Conservation (phyloP, 2,329 filamentous ascomycete species). For the Trichoderma hamatum region DNA sequence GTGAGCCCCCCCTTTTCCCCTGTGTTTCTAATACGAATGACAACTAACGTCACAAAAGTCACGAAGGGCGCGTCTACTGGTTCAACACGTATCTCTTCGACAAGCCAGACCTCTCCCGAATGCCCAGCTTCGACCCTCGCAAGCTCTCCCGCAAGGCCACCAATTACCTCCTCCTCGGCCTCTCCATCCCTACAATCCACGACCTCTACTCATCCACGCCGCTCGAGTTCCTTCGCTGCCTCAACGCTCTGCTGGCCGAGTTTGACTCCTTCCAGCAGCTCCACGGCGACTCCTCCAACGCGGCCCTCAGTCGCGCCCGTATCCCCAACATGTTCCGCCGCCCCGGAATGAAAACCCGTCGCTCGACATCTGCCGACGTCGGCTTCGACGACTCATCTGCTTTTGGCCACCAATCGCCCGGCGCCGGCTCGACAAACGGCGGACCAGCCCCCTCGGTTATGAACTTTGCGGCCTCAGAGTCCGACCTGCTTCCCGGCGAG, state of each 20-base stretch:
- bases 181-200: constrained; percentile 86
- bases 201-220: constrained; percentile 82
- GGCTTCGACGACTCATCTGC: constrained; percentile 36
- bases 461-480: constrained; percentile 61
- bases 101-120: constrained; percentile 73
- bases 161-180: constrained; percentile 88
- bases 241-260: constrained; percentile 84
- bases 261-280: constrained; percentile 93
- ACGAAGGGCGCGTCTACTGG: constrained; percentile 95
- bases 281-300: constrained; percentile 71
- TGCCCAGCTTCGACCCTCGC: constrained; percentile 82
- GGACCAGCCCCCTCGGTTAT: constrained; percentile 49
- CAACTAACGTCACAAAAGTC: constrained; percentile 53
- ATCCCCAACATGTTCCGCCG: constrained; percentile 84
- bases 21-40: background rate
- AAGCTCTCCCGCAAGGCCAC: constrained; percentile 88
- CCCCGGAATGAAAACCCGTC: constrained; percentile 59
- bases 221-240: constrained; percentile 81
- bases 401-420: constrained; percentile 3
- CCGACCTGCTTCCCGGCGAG: constrained; percentile 75
- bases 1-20: constrained; percentile 58
- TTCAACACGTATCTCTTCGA: constrained; percentile 97
- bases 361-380: constrained; percentile 53
- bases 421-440: constrained; percentile 26
- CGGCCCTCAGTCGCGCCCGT: constrained; percentile 73